phyloP scores from a whole-genome alignment of 768 basidiomycete genomes.

The Grammothele lineata region DNA sequence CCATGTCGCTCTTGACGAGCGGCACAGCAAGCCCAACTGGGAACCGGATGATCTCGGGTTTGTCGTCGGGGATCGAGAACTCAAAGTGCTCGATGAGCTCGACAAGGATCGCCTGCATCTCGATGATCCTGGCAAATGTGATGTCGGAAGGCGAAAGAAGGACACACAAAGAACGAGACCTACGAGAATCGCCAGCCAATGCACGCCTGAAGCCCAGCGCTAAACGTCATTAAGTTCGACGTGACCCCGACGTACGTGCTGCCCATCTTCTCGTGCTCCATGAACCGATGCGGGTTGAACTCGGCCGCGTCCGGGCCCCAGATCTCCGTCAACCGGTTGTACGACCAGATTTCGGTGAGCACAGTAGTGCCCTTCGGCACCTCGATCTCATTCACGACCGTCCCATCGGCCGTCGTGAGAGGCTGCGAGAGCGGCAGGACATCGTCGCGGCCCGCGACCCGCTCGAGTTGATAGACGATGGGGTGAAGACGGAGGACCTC shows the following conservation, averaged over 20 bases:
- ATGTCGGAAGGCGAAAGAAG: too few species aligned
- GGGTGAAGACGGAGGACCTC: slow-evolving; percentile 13
- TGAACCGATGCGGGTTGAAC: slow-evolving; percentile 6
- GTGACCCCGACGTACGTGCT: slow-evolving; percentile 16
- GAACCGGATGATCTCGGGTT: neutral
- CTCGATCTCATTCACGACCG: slow-evolving; percentile 5
- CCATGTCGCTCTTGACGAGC: neutral
- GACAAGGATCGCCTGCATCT: neutral
- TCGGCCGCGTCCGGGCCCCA: slow-evolving; percentile 11
- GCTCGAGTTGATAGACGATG: neutral
- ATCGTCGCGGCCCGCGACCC: slow-evolving; percentile 19
- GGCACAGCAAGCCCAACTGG: neutral
- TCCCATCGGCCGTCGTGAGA: neutral
- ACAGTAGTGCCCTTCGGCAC: slow-evolving; percentile 5
- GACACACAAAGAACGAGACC: neutral
- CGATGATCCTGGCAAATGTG: slow-evolving; percentile 8
- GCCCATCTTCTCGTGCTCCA: slow-evolving; percentile 7
- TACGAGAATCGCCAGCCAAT: neutral
- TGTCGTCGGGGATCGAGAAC: neutral
- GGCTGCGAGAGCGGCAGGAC: slow-evolving; percentile 18
- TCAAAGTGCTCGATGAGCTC: neutral
- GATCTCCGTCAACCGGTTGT: slow-evolving; percentile 4
- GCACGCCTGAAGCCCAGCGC: neutral
- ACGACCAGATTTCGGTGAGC: neutral
- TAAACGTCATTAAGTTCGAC: slow-evolving; percentile 14